phyloP scores from a whole-genome alignment of 1,139 yeast genomes.

The Kodamaea suecica region DNA sequence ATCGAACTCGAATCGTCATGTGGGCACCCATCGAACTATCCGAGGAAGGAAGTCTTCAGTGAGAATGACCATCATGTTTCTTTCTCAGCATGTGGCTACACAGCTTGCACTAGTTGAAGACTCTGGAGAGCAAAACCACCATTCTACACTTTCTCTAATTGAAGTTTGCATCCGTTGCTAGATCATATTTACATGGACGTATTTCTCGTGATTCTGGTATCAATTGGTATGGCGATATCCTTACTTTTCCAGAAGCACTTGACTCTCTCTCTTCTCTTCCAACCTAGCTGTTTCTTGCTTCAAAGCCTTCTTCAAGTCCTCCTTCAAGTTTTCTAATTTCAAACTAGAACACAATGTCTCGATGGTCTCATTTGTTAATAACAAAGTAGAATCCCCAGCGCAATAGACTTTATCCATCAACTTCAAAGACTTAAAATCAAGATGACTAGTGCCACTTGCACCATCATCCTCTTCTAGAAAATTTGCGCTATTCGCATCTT shows the following conservation, averaged over 20 bases:
- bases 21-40: too few species aligned
- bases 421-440: constrained; percentile 21
- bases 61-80: too few species aligned
- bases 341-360: constrained; percentile 27
- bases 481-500: constrained; percentile 3
- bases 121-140: too few species aligned
- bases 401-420: constrained; percentile 21
- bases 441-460: constrained; percentile 21
- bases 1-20: too few species aligned
- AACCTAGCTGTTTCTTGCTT: constrained; percentile 37
- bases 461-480: not conserved
- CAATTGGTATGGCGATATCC: too few species aligned
- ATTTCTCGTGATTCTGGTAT: too few species aligned
- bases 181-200: too few species aligned
- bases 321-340: constrained; percentile 35
- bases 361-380: constrained; percentile 32
- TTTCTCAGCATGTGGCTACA: too few species aligned
- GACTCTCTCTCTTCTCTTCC: constrained; percentile 12
- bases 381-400: constrained; percentile 25
- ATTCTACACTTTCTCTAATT: too few species aligned
- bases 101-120: too few species aligned
- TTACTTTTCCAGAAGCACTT: constrained; percentile 8
- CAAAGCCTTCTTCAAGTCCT: constrained; percentile 44
- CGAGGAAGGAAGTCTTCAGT: too few species aligned
- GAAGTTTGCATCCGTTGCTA: too few species aligned